Conservation (phyloP, 768 basidiomycete genomes). For the Hericium erinaceus region DNA sequence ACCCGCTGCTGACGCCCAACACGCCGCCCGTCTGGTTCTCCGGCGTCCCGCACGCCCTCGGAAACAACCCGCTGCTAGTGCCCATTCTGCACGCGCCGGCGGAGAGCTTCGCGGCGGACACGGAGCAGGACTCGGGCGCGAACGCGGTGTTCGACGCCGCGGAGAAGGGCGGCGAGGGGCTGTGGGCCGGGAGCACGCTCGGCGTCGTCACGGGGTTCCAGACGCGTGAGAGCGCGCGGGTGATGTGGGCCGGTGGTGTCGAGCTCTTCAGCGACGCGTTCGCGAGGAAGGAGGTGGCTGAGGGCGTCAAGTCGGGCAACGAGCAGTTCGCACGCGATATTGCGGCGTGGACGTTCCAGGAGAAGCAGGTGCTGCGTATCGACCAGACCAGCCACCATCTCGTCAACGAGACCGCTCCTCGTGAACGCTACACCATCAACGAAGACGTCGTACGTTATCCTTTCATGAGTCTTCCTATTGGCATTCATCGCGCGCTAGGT, state of each 20-base stretch:
- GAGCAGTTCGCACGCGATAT: conserved; percentile 64
- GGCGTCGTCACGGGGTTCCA: conserved; percentile 87
- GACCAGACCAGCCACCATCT: conserved; percentile 67
- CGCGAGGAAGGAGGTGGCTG: conserved; percentile 38
- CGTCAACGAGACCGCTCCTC: conserved; percentile 49
- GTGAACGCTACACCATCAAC: conserved; percentile 75
- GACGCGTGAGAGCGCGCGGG: conserved; percentile 63
- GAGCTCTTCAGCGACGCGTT: conserved; percentile 74
- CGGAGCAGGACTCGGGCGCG: conserved; percentile 44
- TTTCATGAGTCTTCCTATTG: not conserved
- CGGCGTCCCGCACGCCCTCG: conserved; percentile 55
- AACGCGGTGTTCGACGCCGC: conserved; percentile 61
- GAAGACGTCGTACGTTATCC: conserved; percentile 59
- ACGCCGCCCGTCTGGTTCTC: conserved; percentile 67
- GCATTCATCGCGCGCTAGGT: conserved; percentile 34
- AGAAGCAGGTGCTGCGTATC: conserved; percentile 71
- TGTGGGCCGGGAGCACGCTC: conserved; percentile 75
- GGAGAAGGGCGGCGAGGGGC: conserved; percentile 67
- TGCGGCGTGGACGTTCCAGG: conserved; percentile 86
- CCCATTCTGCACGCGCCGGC: conserved; percentile 73
- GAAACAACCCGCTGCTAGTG: conserved; percentile 68
- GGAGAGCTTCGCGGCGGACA: conserved; percentile 69
- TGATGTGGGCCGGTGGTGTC: conserved; percentile 74
- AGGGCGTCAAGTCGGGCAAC: conserved; percentile 66
- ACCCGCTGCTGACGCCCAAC: conserved; percentile 37